Evolutionary conservation across 2,329 filamentous ascomycete species (phyloP), one percentile per base, ranked within the genome.

Genomic region (Hirsutella rhossiliensis): DNA sequence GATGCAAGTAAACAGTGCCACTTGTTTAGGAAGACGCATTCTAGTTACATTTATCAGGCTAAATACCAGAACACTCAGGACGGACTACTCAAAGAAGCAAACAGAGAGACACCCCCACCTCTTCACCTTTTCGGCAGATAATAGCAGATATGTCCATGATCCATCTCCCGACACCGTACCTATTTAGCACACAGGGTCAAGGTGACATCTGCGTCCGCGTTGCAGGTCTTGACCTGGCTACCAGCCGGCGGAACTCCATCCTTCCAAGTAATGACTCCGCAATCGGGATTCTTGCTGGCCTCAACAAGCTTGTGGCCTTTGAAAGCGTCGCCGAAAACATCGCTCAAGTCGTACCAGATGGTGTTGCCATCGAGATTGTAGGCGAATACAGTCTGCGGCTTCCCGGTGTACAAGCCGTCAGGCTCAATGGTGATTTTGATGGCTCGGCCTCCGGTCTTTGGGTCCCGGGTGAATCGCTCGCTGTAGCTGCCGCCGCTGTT

Each of bases 321-420:
- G 28, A 68, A 65, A 2, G 59, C 49, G 43, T 65, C 57, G 12
- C 65, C 65, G 36, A 67, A 66, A 12, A 64, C 58, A 47, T 59
- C 57, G 52, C 55, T 61, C 18, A 68, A 52, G 46, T 67, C 64
- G 45, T 66, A 67, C 61, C 60, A 68, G 42, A 68, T 46, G 8
- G 48, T 48, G 43, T 31, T 47, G 43, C 51, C 51, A 40, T 63
- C 59, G 28, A 67, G 59, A 52, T 50, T 65, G 51, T 63, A 65
- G 29, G 64, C 63, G 40, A 62, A 66, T 47, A 60, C 56, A 48
- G 59, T 61, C 56, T 67, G 61, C 20, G 65, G 54, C 17, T 58
- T 57, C 46, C 62, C 62, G 3, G 57, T 61, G 56, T 54, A 65
- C 31, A 67, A 56, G 32, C 64, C 64, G 48, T 65, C 55, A 19